Evolutionary conservation across 2,329 filamentous ascomycete genomes (phyloP), one percentile per base, ranked within the genome.

Genomic region (Botryotinia narcissicola): DNA sequence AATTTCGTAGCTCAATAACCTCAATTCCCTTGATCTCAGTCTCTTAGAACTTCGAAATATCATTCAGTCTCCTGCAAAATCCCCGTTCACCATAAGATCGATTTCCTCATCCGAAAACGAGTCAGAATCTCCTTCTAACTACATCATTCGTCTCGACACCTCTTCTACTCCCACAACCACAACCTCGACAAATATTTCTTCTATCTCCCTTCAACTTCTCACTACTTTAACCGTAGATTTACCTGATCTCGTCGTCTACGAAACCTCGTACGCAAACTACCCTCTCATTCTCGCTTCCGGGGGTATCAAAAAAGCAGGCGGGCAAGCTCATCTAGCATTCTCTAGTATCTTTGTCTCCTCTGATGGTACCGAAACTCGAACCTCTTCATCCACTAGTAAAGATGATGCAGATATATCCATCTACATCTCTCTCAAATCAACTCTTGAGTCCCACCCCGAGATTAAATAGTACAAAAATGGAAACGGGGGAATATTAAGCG

Each of bases 231-330:
- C 80, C 59, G 80, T 81, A 62, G 79, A 84, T 69, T 79, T 85
- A 8, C 84, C 84, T 16, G 82, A 84, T 61, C 81, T 84, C 60
- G 79, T 84, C 74, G 81, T 85, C 72, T 84, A 84, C 77, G 83
- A 84, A 78, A 85, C 83, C 12, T 83, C 84, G 3, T 85, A 85
- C 79, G 80, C 84, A 71, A 82, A 83, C 70, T 85, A 85, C 76
- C 83, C 83, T 1, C 81, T 84, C 32, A 82, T 85, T 60, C 77
- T 85, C 22, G 81, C 82, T 9, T 81, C 80, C 5, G 83, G 82
- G 20, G 80, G 79, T 68, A 84, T 85, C 77, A 82, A 82, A 73
- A 80, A 80, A 32, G 82, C 83, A n/a, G 83, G 83, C 12, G 84
- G 83, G 22, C 81, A 83, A 71, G 72, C 78, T 22, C 63, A 77